Conservation (phyloP, 305 asterid genomes). For the Fraxinus baroniana region DNA sequence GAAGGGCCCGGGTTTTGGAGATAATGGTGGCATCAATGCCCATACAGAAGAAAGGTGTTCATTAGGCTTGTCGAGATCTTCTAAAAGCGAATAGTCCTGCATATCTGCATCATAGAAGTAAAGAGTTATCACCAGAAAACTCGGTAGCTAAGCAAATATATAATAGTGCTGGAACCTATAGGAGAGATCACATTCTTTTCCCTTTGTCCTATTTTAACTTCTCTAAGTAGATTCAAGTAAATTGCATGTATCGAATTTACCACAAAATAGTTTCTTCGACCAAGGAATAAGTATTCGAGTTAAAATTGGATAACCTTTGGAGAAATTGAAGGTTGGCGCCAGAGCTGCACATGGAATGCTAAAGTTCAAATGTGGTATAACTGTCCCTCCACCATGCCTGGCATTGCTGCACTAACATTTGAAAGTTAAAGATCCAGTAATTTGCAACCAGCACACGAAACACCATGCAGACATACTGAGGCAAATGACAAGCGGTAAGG, state of each 20-base stretch:
- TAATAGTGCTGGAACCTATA: background rate
- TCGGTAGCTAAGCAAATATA: background rate
- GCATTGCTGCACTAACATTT: slow-evolving; percentile 68
- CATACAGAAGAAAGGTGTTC: slow-evolving; percentile 81
- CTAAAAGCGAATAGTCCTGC: slow-evolving; percentile 52
- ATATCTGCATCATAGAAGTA: slow-evolving; percentile 49
- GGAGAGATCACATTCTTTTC: background rate
- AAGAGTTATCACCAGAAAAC: background rate
- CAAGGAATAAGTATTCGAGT: background rate
- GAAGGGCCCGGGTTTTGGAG: slow-evolving; percentile 63
- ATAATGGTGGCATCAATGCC: slow-evolving; percentile 86
- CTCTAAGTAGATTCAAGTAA: background rate
- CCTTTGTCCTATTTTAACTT: background rate
- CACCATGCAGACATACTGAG: background rate
- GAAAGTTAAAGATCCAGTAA: slow-evolving; percentile 7
- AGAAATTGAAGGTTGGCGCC: slow-evolving; percentile 73
- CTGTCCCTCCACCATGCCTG: slow-evolving; percentile 93
- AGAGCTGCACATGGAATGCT: slow-evolving; percentile 95
- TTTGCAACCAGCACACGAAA: background rate
- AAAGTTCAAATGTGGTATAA: slow-evolving; percentile 90
- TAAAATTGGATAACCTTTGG: slow-evolving; percentile 47
- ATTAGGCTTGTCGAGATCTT: slow-evolving; percentile 75
- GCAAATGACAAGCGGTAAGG: background rate
- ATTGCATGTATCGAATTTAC: background rate
- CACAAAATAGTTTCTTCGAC: background rate